These are phyloP conservation scores for Leccinum longicurvipes DNA, from an alignment of 768 basidiomycete genomes.

Conservation along the genomic window DNA sequence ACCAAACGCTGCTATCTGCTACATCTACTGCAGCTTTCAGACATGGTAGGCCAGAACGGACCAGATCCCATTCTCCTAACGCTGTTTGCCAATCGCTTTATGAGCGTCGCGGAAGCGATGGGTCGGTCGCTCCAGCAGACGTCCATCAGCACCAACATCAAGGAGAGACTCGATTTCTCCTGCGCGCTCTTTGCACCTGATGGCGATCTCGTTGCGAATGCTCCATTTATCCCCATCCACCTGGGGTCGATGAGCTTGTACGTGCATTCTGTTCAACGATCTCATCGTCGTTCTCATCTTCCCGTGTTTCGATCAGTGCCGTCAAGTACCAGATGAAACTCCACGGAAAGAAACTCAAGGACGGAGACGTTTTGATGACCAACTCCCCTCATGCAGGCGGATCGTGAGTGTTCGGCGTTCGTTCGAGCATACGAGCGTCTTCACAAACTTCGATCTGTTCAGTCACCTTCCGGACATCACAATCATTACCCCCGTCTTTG, in stretches of 20 bases:
- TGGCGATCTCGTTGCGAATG: conserved; percentile 92
- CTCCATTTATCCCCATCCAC: conserved; percentile 87
- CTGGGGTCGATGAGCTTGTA: conserved; percentile 90
- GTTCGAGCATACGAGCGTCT: conserved; percentile 1
- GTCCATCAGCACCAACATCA: conserved; percentile 90
- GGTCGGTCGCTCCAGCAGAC: conserved; percentile 88
- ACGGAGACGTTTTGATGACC: conserved; percentile 92
- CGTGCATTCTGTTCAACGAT: conserved; percentile 30
- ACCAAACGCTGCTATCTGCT: background rate
- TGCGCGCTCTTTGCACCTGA: conserved; percentile 95
- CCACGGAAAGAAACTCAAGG: conserved; percentile 66
- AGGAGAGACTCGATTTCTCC: conserved; percentile 91
- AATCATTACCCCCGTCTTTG: conserved; percentile 90
- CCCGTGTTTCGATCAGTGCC: conserved; percentile 44
- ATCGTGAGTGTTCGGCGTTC: conserved; percentile 52
- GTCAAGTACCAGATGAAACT: conserved; percentile 88
- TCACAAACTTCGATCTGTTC: background rate
- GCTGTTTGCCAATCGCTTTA: conserved; percentile 93
- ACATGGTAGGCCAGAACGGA: conserved; percentile 29
- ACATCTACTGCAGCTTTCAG: background rate
- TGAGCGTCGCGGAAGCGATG: conserved; percentile 98
- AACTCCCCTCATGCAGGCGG: conserved; percentile 89
- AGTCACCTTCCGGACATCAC: conserved; percentile 87
- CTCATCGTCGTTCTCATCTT: background rate
- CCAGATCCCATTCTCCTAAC: conserved; percentile 88